Conservation (phyloP, 169 alveolate genomes). For the Plasmodium malariae region DNA sequence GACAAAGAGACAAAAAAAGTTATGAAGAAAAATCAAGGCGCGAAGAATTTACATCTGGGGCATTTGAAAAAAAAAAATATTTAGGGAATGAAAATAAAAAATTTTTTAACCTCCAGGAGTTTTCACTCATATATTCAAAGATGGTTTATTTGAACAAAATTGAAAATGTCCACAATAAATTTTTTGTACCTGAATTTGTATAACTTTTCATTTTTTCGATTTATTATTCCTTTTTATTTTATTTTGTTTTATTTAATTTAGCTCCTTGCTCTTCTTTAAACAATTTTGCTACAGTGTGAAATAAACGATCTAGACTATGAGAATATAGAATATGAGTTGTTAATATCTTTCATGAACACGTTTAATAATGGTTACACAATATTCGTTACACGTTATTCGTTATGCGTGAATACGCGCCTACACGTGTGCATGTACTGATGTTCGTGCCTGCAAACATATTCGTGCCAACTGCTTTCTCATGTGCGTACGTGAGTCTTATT, state of each 20-base stretch:
- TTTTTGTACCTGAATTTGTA: background rate
- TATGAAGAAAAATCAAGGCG: background rate
- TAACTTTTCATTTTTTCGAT: background rate
- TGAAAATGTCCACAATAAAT: background rate
- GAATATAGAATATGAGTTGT: slow-evolving; percentile 50
- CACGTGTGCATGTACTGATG: background rate
- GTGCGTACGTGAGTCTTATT: background rate
- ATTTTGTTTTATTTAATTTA: background rate
- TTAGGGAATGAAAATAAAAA: slow-evolving; percentile 12
- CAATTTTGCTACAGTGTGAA: slow-evolving; percentile 44
- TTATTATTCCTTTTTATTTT: slow-evolving; percentile 1
- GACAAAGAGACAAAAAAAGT: background rate
- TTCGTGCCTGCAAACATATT: background rate
- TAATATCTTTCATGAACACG: slow-evolving; percentile 53
- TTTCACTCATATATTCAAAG: slow-evolving; percentile 43
- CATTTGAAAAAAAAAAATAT: slow-evolving; percentile 2
- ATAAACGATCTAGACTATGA: slow-evolving; percentile 21
- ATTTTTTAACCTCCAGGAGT: slow-evolving; percentile 30
- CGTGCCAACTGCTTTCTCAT: background rate
- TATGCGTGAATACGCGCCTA: background rate
- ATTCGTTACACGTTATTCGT: too few relatives aligned
- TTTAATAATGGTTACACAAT: slow-evolving; percentile 33
- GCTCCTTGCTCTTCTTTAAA: background rate
- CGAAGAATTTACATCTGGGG: background rate
- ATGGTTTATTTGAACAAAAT: slow-evolving; percentile 29